Evolutionary conservation across 208 protist species (phyloP).

Genomic region (Leishmania aethiopica): DNA sequence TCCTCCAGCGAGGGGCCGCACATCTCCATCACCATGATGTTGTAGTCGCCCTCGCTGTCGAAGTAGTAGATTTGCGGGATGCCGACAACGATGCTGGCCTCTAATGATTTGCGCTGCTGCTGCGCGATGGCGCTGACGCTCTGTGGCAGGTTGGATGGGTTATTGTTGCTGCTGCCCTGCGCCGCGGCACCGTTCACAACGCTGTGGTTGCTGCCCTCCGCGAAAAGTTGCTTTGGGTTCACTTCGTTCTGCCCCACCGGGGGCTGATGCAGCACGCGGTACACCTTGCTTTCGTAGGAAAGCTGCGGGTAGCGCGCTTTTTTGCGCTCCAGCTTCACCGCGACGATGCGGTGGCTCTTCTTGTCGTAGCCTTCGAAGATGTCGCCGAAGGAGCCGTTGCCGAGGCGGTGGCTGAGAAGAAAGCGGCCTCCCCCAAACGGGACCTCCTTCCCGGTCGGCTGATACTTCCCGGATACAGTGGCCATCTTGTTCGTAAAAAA

Average conservation of each 20-base stretch:
- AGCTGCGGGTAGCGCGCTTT: conserved; percentile 95
- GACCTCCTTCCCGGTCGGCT: conserved; percentile 43
- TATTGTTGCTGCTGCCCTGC: neutral
- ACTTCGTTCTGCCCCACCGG: conserved; percentile 40
- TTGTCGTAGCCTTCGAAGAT: conserved; percentile 95
- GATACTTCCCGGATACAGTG: conserved; percentile 5
- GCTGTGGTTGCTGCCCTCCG: conserved; percentile 10
- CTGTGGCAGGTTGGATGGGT: neutral
- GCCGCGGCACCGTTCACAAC: conserved; percentile 4
- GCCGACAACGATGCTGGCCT: conserved; percentile 64
- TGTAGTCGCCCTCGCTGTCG: conserved; percentile 97
- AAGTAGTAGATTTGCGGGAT: conserved; percentile 97
- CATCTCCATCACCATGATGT: conserved; percentile 95
- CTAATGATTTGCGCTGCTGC: neutral
- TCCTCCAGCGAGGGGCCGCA: conserved; percentile 90
- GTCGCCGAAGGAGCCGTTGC: conserved; percentile 98
- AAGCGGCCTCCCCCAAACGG: conserved; percentile 65
- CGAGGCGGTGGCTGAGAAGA: conserved; percentile 83
- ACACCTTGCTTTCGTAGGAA: conserved; percentile 95
- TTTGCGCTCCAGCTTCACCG: conserved; percentile 92
- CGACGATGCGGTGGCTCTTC: conserved; percentile 43
- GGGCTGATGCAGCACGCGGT: conserved; percentile 75
- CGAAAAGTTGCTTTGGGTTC: conserved; percentile 26
- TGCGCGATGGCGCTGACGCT: neutral
- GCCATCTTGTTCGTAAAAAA: neutral